Base-by-base conservation (phyloP, 2,329 filamentous ascomycete species). In the Huntiella decipiens region DNA sequence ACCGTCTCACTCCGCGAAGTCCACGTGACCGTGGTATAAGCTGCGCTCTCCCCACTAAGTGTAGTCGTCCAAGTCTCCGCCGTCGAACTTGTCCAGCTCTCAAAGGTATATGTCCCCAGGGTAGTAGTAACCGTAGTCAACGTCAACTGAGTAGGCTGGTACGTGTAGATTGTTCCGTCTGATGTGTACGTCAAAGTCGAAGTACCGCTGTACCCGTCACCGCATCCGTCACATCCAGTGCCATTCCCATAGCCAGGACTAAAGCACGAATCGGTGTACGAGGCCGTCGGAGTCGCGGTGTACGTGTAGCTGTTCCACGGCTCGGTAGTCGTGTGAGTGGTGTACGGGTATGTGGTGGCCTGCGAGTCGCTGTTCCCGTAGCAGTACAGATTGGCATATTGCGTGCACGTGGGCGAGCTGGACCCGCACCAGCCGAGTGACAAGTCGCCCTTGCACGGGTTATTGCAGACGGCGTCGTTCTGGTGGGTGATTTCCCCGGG, bases 331-430 rank as follows among this genome's bases (percentile, higher is more conserved):
- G 22, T 28, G 3, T 28, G 36, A 1, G 10, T 43, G 8, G 10
- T 43, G 8, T 34, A 43, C 8, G 22, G 22, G 8, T 28, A 28
- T 4, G 22, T 28, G 3, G 22, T 28, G 22, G 22, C 22, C 22
- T 7, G 22, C 6, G 22, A 28, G 6, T 28, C 22, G 22, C 22
- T 10, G 22, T 28, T 19, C 7, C 41, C n/a, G 4, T 37, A 36
- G 28, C 48, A 50, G 45, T 50, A 50, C 12, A 50, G 42, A 37
- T 50, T 50, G 28, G 48, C 48, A 16, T 47, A 47, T 22, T 33
- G 46, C 32, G n/a, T 38, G 42, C 48, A 50, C 3, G 41, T 40
- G 7, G 40, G 40, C 3, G 38, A 36, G 33, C 38, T 38, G 4
- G 48, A 47, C 15, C 48, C 48, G 17, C 48, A 50, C 48, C 45